Base-by-base conservation (phyloP, 768 basidiomycete species). In the Mycena pura region DNA sequence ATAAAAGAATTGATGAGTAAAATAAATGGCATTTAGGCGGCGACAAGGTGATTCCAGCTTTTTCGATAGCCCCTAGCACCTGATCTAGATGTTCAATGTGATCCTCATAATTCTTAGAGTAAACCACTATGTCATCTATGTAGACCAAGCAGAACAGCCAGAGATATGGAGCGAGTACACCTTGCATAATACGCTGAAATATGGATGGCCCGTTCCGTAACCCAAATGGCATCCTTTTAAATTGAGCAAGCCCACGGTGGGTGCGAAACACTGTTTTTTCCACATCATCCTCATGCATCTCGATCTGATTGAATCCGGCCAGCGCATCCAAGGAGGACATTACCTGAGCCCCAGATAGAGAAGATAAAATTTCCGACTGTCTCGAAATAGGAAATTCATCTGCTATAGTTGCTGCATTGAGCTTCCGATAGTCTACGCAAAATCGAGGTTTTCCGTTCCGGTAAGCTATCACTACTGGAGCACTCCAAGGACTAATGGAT, bases 61-160 rank as follows among this genome's bases (percentile, higher is more conserved):
- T 40, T 25, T 28, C 65, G 27, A 74, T 66, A 0, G 67, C 70
- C 32, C 44, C 10, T 8, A 69, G 36, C 8, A 71, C 67, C 15
- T 38, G 15, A 15, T 51, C 31, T 9, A 51, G 29, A n/a, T 39
- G 49, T 2, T 27, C 13, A 14, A 51, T 51, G n/a, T 51, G 49
- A 5, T 51, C 49, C 13, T 51, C 36, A 21, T 51, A 51, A 6
- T 3, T 24, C 36, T 40, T 51, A 14, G 49, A 51, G 31, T 32
- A 51, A 6, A 51, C 19, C 15, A 51, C 49, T 6, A 51, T 51
- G n/a, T 51, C 49, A 21, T 51, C 36, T 2, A 51, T 51, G 25
- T 51, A 51, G 3, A 51, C 49, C 1, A 51, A 36, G 24, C 49
- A 51, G 38, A 51, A 51, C 3, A 51, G 7, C 49, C 49, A 51